A percentile compares a stretch with the other conserved stretches of the same genome.
phyloP scores from a whole-genome alignment of 73 alveolate species.

The Uronychia setigera region DNA sequence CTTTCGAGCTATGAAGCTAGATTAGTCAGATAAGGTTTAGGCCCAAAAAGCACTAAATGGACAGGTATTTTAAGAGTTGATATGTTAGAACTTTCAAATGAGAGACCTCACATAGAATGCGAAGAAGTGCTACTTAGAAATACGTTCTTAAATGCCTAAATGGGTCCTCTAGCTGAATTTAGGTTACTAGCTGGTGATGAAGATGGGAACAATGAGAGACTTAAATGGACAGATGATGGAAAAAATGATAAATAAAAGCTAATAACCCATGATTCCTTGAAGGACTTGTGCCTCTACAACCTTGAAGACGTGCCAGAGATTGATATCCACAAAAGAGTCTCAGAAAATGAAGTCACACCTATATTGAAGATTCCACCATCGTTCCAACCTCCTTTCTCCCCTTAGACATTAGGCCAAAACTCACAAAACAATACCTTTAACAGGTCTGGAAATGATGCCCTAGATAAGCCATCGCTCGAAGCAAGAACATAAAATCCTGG shows the following conservation, averaged over 20 bases:
- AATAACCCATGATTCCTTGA: slow-evolving; percentile 23
- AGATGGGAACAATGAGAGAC: background rate
- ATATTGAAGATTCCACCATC: background rate
- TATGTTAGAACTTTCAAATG: slow-evolving; percentile 29
- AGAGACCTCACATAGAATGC: slow-evolving; percentile 50
- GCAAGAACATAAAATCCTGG: background rate
- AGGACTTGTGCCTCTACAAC: slow-evolving; percentile 9
- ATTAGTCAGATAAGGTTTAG: slow-evolving; percentile 60
- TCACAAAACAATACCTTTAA: background rate
- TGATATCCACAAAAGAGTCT: background rate
- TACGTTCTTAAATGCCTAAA: slow-evolving; percentile 86
- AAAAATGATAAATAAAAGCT: slow-evolving; percentile 11
- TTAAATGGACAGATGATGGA: slow-evolving; percentile 6
- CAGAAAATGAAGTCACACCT: background rate
- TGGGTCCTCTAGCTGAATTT: slow-evolving; percentile 84
- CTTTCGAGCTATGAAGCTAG: slow-evolving; percentile 78
- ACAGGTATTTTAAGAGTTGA: slow-evolving; percentile 3
- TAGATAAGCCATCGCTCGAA: background rate
- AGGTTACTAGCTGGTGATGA: background rate
- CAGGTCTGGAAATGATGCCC: background rate
- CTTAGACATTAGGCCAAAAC: no score
- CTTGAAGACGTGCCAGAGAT: background rate
- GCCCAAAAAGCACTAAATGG: slow-evolving; percentile 83
- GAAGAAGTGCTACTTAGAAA: slow-evolving; percentile 89
- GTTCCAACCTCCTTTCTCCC: no score